Percentiles rank a stretch among this genome's conserved stretches.
phyloP scores from a whole-genome alignment of 1,284 basidiomycete genomes.

The Blastosporella zonata region DNA sequence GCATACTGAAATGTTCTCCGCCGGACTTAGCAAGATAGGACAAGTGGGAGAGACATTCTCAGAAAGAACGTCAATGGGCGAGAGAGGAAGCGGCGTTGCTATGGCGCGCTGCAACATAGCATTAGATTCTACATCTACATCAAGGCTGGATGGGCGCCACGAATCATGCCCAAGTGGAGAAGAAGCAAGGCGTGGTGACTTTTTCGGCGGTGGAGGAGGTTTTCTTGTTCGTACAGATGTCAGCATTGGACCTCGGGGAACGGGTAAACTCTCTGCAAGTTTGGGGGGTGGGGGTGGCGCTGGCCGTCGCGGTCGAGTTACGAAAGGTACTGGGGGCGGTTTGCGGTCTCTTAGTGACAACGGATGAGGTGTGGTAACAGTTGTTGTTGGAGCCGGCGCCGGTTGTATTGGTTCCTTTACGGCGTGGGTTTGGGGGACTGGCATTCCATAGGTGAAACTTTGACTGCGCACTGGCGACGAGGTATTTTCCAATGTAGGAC shows the following conservation, averaged over 20 bases:
- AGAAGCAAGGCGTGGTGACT: constrained; percentile 10
- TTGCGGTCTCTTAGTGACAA: constrained; percentile 25
- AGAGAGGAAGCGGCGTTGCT: constrained; percentile 33
- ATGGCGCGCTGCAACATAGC: constrained; percentile 28
- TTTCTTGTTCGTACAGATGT: constrained; percentile 23
- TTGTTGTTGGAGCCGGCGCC: background rate
- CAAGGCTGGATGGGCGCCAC: constrained; percentile 10
- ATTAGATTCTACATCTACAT: constrained; percentile 10
- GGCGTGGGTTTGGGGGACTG: constrained; percentile 3
- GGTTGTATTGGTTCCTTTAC: background rate
- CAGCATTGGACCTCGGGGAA: constrained; percentile 22
- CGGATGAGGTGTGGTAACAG: constrained; percentile 15
- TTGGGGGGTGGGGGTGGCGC: constrained; percentile 12
- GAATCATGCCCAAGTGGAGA: constrained; percentile 22
- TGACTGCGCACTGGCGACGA: constrained; percentile 27
- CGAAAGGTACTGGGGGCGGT: constrained; percentile 19
- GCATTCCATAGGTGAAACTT: constrained; percentile 26
- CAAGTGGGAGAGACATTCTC: background rate
- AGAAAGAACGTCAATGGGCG: constrained; percentile 23
- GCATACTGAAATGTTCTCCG: background rate
- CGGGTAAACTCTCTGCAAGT: constrained; percentile 2
- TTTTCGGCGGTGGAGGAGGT: constrained; percentile 17
- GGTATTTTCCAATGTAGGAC: constrained; percentile 23
- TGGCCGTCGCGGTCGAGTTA: constrained; percentile 20
- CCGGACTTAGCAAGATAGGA: background rate